Base-by-base conservation (phyloP, 2,329 filamentous ascomycete species). In the Scytalidium lignicola region DNA sequence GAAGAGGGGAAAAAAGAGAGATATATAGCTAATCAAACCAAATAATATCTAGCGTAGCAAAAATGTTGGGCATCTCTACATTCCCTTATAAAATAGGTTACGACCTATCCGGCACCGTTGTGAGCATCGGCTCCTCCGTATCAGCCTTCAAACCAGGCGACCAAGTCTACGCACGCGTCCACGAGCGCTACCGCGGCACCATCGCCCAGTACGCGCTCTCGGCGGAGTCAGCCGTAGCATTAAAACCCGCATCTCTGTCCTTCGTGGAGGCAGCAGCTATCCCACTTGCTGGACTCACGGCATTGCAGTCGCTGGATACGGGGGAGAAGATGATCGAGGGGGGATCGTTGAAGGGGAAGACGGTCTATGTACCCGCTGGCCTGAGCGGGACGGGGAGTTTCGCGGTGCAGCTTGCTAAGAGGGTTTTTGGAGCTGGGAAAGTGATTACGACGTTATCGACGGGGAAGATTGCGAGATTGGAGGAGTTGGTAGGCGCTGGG, bases 401-500 rank as follows among this genome's bases (percentile, higher is more conserved):
- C 47, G 72, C 59, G 20, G 66, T 70, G 17, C 71, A 74, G 53
- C 53, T 75, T 4, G 71, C 71, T 15, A 74, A 74, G 51, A 65
- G 70, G 28, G 63, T 71, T 2, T 74, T 73, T 51, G 58, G 64
- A 1, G 72, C 69, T 2, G 65, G 63, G 17, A 72, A 70, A 45
- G 70, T 74, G 22, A 71, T 74, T 37, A 74, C 70, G 1, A 74
- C 72, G 0, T 63, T 74, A 1, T 73, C 70, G 1, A 71, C 70
- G 1, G 51, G 63, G 13, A 75, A 74, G 54, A 56, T 74, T 1
- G 45, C 63, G 1, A 65, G 59, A 47, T 57, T 72, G 1, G 49
- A 58, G 3, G 65, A 69, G 47, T 54, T 70, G 6, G 57, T 74
- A 8, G 70, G 70, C 1, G 58, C 69, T 21, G 64, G 61, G 0